Evolutionary conservation across 306 rosid species (phyloP).

Genomic region (Clitoria ternatea): DNA sequence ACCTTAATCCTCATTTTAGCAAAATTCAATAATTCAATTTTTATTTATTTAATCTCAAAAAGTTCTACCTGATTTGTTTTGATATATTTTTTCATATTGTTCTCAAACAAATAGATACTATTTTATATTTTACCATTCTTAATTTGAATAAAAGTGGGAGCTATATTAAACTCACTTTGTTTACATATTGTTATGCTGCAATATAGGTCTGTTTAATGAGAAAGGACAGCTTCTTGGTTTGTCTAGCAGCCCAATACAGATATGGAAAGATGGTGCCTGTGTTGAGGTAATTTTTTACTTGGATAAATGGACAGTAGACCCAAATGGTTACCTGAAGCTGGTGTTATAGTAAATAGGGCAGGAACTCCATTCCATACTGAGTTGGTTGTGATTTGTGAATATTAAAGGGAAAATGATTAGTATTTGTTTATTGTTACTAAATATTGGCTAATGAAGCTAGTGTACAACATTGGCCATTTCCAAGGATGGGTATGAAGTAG

Average conservation of each 20-base stretch:
- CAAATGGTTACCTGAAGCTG: not conserved
- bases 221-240: conserved; percentile 90
- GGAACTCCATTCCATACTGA: not conserved
- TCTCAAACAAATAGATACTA: not conserved
- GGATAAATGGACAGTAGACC: conserved; percentile 7
- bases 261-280: conserved; percentile 77
- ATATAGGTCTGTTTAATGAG: conserved; percentile 77
- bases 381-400: not conserved
- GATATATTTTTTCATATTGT: not conserved
- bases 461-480: not conserved
- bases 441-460: conserved; percentile 1
- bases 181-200: not conserved
- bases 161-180: not conserved
- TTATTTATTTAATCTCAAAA: not conserved
- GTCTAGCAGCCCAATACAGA: conserved; percentile 87
- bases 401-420: not conserved
- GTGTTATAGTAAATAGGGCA: not conserved
- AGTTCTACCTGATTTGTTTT: not conserved
- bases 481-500: not conserved
- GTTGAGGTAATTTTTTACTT: conserved; percentile 60
- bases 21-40: too few relatives aligned
- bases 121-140: not conserved
- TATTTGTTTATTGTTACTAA: conserved; percentile 1
- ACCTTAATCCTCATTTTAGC: not conserved
- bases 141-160: not conserved